Percentiles rank a stretch among this genome's conserved stretches.
Evolutionary conservation across 169 alveolate genomes (phyloP).

Genomic region (Babesia gibsoni): DNA sequence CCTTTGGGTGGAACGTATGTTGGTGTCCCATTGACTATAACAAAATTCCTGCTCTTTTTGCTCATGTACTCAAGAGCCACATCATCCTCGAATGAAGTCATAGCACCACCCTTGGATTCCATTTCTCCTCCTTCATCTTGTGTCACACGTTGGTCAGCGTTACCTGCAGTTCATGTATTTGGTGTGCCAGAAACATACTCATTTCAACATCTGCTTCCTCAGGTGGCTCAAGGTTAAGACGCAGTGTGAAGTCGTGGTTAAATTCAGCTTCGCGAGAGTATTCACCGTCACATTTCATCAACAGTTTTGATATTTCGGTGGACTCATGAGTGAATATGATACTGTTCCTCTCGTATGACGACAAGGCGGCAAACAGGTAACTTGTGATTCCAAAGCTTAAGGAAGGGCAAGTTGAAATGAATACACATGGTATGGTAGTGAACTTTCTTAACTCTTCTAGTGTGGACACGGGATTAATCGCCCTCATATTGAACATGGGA

Average conservation of each 20-base stretch:
- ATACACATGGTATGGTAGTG: conserved; percentile 46
- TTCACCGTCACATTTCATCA: background rate
- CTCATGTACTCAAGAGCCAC: background rate
- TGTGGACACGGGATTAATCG: conserved; percentile 20
- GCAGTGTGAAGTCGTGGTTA: conserved; percentile 3
- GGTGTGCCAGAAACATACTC: background rate
- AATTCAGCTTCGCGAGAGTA: background rate
- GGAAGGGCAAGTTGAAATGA: conserved; percentile 45
- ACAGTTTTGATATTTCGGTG: background rate
- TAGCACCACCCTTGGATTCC: background rate
- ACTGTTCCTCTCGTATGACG: conserved; percentile 19
- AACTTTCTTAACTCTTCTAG: conserved; percentile 36
- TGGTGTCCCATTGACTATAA: background rate
- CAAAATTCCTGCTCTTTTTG: background rate
- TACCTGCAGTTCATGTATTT: background rate
- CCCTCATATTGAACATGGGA: conserved; percentile 36
- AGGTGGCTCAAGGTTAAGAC: conserved; percentile 7
- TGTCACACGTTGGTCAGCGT: background rate
- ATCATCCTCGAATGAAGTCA: conserved; percentile 1
- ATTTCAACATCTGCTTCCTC: background rate
- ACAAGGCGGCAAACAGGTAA: conserved; percentile 50
- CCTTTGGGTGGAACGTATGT: background rate
- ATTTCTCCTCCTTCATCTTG: background rate
- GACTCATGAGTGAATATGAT: conserved; percentile 27
- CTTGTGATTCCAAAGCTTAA: conserved; percentile 47